Evolutionary conservation across 129 eudicot genomes (phyloP), one percentile per base, ranked within the genome.

Genomic region (Smallanthus sonchifolius): DNA sequence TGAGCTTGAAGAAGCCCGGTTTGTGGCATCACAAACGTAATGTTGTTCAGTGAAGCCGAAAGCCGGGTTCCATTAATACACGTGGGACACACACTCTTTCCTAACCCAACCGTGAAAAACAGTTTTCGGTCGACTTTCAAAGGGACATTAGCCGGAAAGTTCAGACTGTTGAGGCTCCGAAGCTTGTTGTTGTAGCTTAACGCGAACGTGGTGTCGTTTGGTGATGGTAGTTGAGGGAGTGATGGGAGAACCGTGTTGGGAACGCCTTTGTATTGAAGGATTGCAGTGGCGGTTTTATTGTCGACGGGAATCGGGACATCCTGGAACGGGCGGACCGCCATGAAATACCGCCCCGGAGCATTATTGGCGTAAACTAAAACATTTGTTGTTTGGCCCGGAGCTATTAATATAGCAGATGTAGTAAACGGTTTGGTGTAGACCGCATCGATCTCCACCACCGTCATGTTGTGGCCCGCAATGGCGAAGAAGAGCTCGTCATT

Each of bases 311-410:
- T 73, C 1, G 77, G 77, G n/a, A 60, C 77, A 7, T 73, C 77
- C 4, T 73, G 69, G 45, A 73, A 73, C 1, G 77, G 77, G 4
- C 77, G 77, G 36, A 73, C 77, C 1, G 69, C 77, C 60, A 73
- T 73, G 77, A 73, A 73, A 84, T 60, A 37, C 8, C 73, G 79
- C 4, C 72, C 47, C 5, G 56, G 55, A 55, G 75, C 69, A 8
- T 8, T 19, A 17, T 75, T 85, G 52, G 86, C 81, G 2, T 76
- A 49, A 6, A 85, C 84, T 32, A 85, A 75, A 45, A 85, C 86
- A 7, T 85, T 85, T 17, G 86, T 82, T 48, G 89, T 85, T 72
- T 82, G 89, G 37, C 89, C 89, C 0, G 89, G 89, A 40, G 86
- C 73, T 1, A 85, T 75, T 15, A 79, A 24, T 47, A 85, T 42